Evolutionary conservation across 805 yeast genomes (phyloP).

Genomic region (Ogataea salicorniae): DNA sequence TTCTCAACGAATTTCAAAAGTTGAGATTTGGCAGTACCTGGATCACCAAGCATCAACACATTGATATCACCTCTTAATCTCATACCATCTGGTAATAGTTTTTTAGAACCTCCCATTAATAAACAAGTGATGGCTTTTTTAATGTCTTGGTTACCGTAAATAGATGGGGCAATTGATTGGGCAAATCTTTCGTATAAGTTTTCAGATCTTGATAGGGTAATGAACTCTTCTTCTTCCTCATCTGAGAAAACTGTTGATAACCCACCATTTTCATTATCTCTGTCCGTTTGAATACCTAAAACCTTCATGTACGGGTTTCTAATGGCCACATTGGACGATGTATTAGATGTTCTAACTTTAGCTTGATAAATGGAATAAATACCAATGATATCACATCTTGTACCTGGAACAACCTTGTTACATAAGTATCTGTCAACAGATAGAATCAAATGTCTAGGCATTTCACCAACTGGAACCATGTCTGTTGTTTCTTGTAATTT

Average conservation of each 20-base stretch:
- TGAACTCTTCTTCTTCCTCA: slow-evolving; percentile 90
- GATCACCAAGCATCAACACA: slow-evolving; percentile 90
- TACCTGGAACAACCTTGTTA: slow-evolving; percentile 91
- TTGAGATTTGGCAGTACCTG: slow-evolving; percentile 99
- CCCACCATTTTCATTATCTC: slow-evolving; percentile 48
- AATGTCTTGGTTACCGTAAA: slow-evolving; percentile 89
- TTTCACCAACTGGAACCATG: slow-evolving; percentile 97
- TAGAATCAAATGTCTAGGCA: slow-evolving; percentile 89
- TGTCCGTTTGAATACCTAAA: slow-evolving; percentile 80
- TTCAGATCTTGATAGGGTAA: slow-evolving; percentile 75
- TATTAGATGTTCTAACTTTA: slow-evolving; percentile 44
- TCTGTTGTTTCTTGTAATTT: slow-evolving; percentile 97
- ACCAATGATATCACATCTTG: slow-evolving; percentile 87
- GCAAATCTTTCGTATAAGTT: slow-evolving; percentile 82
- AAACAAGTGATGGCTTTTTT: slow-evolving; percentile 91
- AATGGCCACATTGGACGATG: slow-evolving; percentile 70
- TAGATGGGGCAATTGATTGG: slow-evolving; percentile 90
- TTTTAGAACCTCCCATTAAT: slow-evolving; percentile 91
- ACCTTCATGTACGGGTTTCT: slow-evolving; percentile 88
- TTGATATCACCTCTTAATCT: slow-evolving; percentile 95
- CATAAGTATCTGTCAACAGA: slow-evolving; percentile 88
- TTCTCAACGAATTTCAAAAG: slow-evolving; percentile 91
- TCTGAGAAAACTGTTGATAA: slow-evolving; percentile 63
- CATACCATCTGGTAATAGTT: slow-evolving; percentile 92
- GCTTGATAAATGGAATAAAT: slow-evolving; percentile 87